Evolutionary conservation across 2,329 filamentous ascomycete species (phyloP), one percentile per base, ranked within the genome.

Genomic region (Exophiala sp.): DNA sequence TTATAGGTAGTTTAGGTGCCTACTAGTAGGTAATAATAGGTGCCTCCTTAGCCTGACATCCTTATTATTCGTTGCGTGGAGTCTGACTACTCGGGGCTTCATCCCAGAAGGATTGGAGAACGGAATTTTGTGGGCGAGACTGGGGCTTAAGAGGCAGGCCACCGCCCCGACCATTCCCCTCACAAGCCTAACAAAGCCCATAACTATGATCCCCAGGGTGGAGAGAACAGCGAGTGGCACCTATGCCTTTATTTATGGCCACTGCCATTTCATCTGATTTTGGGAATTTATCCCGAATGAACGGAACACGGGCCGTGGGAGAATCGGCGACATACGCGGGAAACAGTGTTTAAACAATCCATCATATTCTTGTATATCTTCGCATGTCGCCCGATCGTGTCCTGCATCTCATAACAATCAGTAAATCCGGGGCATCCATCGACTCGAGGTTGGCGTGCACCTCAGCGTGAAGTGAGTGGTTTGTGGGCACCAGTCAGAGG

Each of bases 401-500:
- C n/a, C n/a, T n/a, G n/a, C n/a, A n/a, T n/a, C n/a, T n/a, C n/a
- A n/a, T n/a, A n/a, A 27, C 24, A 6, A 10, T 10, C 24, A 27
- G 24, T 27, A 27, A 27, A 27, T 27, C 24, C 24, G 24, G 24
- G 24, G 24, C 24, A 6, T 27, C 24, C 6, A 6, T 27, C n/a
- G n/a, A 27, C 24, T 27, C n/a, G 24, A 27, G 24, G 24, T 27
- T 27, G 6, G 10, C 24, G 5, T 5, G 24, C 24, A 27, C 5
- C 5, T 5, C 10, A 10, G 24, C 24, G 24, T 27, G 24, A 13
- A n/a, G 30, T 11, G 37, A 14, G 21, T n/a, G n/a, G 3, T 41
- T 37, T 52, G 46, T 53, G 53, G 53, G 53, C 53, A 48, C 53
- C 53, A 56, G 50, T 53, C 50, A 56, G 53, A 24, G 40, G 43